phyloP scores from a whole-genome alignment of 495 filamentous ascomycete genomes.

The Chaetomium cochliodes region DNA sequence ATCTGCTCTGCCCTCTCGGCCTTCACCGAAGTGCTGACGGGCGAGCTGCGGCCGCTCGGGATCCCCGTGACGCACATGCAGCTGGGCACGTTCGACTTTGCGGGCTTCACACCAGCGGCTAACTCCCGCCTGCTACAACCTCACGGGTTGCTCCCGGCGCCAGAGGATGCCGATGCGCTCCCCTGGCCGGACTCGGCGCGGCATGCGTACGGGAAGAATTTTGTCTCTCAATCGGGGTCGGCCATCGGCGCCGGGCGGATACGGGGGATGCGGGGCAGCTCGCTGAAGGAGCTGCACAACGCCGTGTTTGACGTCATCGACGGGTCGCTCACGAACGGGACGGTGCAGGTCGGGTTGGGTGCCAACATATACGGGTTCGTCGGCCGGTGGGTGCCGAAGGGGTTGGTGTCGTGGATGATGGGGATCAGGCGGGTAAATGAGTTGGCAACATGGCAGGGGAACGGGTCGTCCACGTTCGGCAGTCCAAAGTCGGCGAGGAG shows the following conservation, averaged over 20 bases:
- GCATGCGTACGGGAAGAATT: constrained; percentile 57
- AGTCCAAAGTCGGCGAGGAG: constrained; percentile 30
- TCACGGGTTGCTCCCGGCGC: constrained; percentile 30
- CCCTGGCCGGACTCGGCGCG: constrained; percentile 61
- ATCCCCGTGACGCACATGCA: constrained; percentile 80
- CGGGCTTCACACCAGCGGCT: constrained; percentile 45
- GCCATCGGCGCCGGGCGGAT: constrained; percentile 47
- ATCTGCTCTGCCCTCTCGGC: constrained; percentile 73
- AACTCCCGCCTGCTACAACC: constrained; percentile 37
- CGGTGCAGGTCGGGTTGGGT: constrained; percentile 76
- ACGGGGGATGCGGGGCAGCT: constrained; percentile 58
- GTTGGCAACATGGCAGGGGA: constrained; percentile 44
- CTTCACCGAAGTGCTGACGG: constrained; percentile 72
- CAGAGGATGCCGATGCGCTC: constrained; percentile 59
- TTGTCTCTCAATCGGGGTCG: constrained; percentile 49
- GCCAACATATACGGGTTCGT: constrained; percentile 80
- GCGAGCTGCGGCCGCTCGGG: constrained; percentile 68
- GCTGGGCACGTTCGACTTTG: constrained; percentile 79
- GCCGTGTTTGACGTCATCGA: constrained; percentile 83
- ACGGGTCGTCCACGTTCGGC: constrained; percentile 27
- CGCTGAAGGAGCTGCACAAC: constrained; percentile 72
- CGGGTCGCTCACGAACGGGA: constrained; percentile 45
- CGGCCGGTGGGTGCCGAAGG: constrained; percentile 75
- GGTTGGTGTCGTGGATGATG: constrained; percentile 86
- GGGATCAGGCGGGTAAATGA: constrained; percentile 59